Conservation (phyloP, 176 grass and related monocot genomes). For the Phyllostachys edulis region DNA sequence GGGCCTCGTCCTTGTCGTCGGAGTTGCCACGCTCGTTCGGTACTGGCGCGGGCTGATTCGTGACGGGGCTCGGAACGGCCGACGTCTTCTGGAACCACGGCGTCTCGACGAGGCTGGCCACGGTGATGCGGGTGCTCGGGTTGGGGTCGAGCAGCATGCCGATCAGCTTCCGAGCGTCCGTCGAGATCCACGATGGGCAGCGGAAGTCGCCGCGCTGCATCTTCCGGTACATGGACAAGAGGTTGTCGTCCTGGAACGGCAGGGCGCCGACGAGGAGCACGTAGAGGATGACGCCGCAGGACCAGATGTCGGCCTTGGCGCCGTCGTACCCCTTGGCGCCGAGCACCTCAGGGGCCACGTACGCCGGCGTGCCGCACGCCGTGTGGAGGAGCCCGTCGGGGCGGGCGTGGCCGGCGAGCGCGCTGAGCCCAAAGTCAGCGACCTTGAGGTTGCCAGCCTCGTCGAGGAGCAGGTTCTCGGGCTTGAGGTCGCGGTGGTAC, state of each 20-base stretch:
- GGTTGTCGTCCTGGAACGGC: slow-evolving; percentile 47
- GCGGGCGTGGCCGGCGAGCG: slow-evolving; percentile 33
- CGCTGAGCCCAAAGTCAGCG: slow-evolving; percentile 52
- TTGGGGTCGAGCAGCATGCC: slow-evolving; percentile 43
- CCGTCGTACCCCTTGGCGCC: slow-evolving; percentile 78
- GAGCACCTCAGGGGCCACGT: slow-evolving; percentile 70
- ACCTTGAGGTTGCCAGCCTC: slow-evolving; percentile 53
- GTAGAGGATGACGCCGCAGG: slow-evolving; percentile 90
- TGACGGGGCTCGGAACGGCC: not conserved
- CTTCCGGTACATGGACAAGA: slow-evolving; percentile 57
- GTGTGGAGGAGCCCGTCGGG: slow-evolving; percentile 53
- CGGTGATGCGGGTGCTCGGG: slow-evolving; percentile 35
- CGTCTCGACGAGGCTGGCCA: slow-evolving; percentile 30
- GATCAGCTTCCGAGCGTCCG: slow-evolving; percentile 41
- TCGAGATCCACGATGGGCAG: slow-evolving; percentile 37
- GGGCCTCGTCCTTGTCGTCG: slow-evolving; percentile 19
- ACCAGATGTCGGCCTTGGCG: slow-evolving; percentile 86
- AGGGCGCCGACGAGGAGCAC: slow-evolving; percentile 64
- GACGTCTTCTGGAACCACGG: slow-evolving; percentile 46
- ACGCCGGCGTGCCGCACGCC: slow-evolving; percentile 50
- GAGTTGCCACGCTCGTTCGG: not conserved
- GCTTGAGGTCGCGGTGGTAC: slow-evolving; percentile 59
- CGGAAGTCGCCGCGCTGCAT: slow-evolving; percentile 44
- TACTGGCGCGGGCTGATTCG: too few relatives aligned
- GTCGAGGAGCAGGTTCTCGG: slow-evolving; percentile 60